phyloP scores from a whole-genome alignment of 768 basidiomycete genomes.

The Tulasnella sp. region DNA sequence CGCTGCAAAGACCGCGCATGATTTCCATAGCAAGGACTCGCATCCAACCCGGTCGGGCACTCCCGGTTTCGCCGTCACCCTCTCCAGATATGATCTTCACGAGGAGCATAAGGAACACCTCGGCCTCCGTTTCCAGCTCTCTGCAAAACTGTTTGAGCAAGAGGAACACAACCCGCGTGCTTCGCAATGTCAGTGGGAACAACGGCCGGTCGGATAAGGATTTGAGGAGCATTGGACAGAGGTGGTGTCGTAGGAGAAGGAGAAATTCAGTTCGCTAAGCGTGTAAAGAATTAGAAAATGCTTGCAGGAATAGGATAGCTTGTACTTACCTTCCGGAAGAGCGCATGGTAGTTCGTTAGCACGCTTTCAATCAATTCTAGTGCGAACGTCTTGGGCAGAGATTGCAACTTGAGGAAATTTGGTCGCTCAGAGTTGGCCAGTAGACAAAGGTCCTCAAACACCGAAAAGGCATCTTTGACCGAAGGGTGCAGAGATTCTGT shows the following conservation, averaged over 20 bases:
- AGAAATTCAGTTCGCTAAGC: constrained; percentile 78
- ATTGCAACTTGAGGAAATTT: constrained; percentile 77
- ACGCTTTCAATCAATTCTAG: constrained; percentile 98
- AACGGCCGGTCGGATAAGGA: constrained; percentile 74
- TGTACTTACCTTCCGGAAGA: constrained; percentile 72
- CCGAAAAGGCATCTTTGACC: constrained; percentile 79
- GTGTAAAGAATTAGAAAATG: constrained; percentile 23
- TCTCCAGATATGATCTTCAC: constrained; percentile 51
- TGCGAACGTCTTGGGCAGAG: constrained; percentile 89
- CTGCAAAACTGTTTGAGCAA: constrained; percentile 87
- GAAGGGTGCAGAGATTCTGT: constrained; percentile 69
- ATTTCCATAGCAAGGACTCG: constrained; percentile 91
- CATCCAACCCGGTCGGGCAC: constrained; percentile 70
- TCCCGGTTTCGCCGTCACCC: constrained; percentile 41
- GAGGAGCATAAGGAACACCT: constrained; percentile 74
- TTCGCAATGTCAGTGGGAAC: constrained; percentile 88
- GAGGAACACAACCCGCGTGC: constrained; percentile 91
- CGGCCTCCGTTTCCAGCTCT: constrained; percentile 79
- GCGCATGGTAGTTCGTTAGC: constrained; percentile 85
- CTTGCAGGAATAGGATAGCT: neutral
- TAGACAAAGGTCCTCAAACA: constrained; percentile 92
- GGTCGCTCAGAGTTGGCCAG: constrained; percentile 83
- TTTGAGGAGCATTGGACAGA: constrained; percentile 88
- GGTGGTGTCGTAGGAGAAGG: constrained; percentile 83
- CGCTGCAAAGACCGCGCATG: constrained; percentile 82